These are phyloP conservation scores for Thelonectria olida DNA, from an alignment of 2,329 filamentous ascomycete genomes.

Conservation along the genomic window DNA sequence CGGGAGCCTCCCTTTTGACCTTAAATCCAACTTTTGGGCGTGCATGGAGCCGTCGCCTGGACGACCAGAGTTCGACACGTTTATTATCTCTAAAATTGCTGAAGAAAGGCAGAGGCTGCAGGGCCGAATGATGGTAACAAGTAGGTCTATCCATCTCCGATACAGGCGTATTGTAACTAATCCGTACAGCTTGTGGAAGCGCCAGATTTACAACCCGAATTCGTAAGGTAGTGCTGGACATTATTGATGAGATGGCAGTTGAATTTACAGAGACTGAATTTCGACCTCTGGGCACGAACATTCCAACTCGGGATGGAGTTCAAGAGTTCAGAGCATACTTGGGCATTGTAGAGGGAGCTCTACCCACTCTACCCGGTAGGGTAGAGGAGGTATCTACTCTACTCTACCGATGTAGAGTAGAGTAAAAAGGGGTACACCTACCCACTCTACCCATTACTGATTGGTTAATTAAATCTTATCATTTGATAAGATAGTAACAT, in stretches of 20 bases:
- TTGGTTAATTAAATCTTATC: too few relatives aligned
- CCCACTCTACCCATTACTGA: too few relatives aligned
- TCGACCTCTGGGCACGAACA: not conserved
- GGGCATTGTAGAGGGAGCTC: too few relatives aligned
- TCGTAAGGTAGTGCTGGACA: not conserved
- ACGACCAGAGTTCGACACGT: not conserved
- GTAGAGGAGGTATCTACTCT: too few relatives aligned
- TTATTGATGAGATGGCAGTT: not conserved
- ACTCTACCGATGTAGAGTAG: too few relatives aligned
- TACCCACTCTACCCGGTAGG: too few relatives aligned
- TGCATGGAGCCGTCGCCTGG: constrained; percentile 5
- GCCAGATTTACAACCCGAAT: not conserved
- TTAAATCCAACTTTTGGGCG: constrained; percentile 1
- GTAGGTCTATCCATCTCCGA: not conserved
- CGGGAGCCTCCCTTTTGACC: constrained; percentile 2
- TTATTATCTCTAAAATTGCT: not conserved
- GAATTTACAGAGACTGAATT: not conserved
- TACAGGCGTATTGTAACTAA: not conserved
- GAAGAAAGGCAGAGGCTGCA: not conserved
- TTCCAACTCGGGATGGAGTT: not conserved
- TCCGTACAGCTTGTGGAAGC: not conserved
- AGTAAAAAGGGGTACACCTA: too few relatives aligned
- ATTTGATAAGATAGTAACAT: too few relatives aligned
- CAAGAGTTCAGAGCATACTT: not conserved
- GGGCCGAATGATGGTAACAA: not conserved